Base-by-base conservation (phyloP, 2,329 filamentous ascomycete species). In the Tothia fuscella region DNA sequence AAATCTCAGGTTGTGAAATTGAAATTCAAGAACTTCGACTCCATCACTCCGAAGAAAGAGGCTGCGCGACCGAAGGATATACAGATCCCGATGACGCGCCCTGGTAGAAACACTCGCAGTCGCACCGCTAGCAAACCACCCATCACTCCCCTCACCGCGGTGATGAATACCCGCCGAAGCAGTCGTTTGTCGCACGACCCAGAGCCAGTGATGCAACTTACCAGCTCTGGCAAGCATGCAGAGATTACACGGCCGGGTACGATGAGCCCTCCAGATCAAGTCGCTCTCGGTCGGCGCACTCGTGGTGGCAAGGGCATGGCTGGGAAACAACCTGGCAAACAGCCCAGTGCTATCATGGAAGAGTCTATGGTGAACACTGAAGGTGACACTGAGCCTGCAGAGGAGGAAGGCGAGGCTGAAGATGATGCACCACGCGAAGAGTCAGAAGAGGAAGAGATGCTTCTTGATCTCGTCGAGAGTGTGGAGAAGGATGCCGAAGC, bases 121-220 rank as follows among this genome's bases (percentile, higher is more conserved):
- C 47, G 56, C 34, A 25, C 39, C 17, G 47, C 36, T 44, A 53
- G 43, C 44, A 51, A 39, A 45, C 39, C 39, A 22, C 39, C 39
- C 12, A 26, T 37, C 35, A 26, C 38, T 47, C 39, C 39, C 12
- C 20, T 37, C 35, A 26, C 38, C 47, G 50, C 63, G 45, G 48
- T 52, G 13, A 53, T 49, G 1, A 57, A 55, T 22, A 62, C 60
- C 29, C 63, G 76, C 48, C 67, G 74, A 47, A 76, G 68, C 48
- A 76, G 72, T 52, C 74, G 76, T 34, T 64, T 74, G 14, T 75
- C 69, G 19, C 72, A 74, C 47, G 72, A 74, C 3, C 67, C 71
- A 20, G 68, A 71, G 26, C 67, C 72, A 25, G 66, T 78, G 12
- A 59, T 76, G 34, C 72, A 70, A 13, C 59, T 79, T 33, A 72